Conservation (phyloP, 2,329 filamentous ascomycete species). For the Arachnopeziza araneosa region DNA sequence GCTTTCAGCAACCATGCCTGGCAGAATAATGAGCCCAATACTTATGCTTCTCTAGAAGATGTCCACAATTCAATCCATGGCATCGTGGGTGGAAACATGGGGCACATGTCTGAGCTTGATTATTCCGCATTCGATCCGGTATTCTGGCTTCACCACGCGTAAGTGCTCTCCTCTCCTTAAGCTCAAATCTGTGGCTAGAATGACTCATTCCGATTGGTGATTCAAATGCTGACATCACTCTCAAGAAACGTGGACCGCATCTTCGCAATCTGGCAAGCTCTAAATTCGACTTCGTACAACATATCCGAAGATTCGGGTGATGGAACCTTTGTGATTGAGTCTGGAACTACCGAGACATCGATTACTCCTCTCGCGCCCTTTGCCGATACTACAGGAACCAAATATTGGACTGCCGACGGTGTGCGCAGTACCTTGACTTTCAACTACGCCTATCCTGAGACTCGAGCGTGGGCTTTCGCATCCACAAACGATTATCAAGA, state of each 20-base stretch:
- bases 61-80: slow-evolving; percentile 59
- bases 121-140: slow-evolving; percentile 75
- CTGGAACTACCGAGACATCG: slow-evolving; percentile 48
- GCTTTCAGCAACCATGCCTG: slow-evolving; percentile 65
- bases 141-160: slow-evolving; percentile 30
- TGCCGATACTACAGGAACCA: slow-evolving; percentile 37
- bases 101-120: slow-evolving; percentile 65
- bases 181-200: background rate
- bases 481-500: slow-evolving; percentile 14
- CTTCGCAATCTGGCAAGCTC: slow-evolving; percentile 70
- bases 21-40: slow-evolving; percentile 31
- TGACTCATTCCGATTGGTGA: background rate
- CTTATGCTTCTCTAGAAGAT: slow-evolving; percentile 42
- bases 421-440: slow-evolving; percentile 39
- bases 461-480: slow-evolving; percentile 28
- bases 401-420: slow-evolving; percentile 17
- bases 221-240: slow-evolving; percentile 3
- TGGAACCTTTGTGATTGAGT: slow-evolving; percentile 54
- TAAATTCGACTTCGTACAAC: slow-evolving; percentile 66
- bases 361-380: slow-evolving; percentile 63
- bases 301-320: slow-evolving; percentile 47
- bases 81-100: slow-evolving; percentile 43
- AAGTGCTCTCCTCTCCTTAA: slow-evolving; percentile 2
- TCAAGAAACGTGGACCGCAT: slow-evolving; percentile 62
- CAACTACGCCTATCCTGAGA: slow-evolving; percentile 71